Evolutionary conservation across 306 rosid species (phyloP), one percentile per base, ranked within the genome.

Genomic region (Delonix regia): DNA sequence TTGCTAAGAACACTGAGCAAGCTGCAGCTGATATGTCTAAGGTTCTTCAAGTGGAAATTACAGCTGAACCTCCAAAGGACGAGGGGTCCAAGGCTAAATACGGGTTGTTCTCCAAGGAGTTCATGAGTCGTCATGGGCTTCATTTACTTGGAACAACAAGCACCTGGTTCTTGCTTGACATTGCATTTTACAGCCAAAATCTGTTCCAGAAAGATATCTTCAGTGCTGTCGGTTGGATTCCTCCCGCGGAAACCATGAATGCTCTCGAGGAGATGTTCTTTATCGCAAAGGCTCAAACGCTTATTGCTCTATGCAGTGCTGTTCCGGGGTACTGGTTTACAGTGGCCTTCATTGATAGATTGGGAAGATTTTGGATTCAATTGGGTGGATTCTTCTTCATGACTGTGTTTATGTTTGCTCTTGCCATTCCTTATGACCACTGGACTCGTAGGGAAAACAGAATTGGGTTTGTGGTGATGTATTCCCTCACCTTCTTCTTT

Each of bases 281-380:
- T 33, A 89, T 90, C 3, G 88, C 91, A 39, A 87, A 87, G 74
- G 97, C 93, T 28, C 96, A 92, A 56, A 92, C 97, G 0, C 87
- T 92, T 10, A 89, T 92, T 71, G 97, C 97, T 51, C 64, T 92
- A 0, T 89, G 88, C 74, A 85, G 97, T 33, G 87, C 96, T n/a
- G 94, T 93, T 74, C 97, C 96, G 0, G 97, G 96, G 11, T 90
- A 93, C 41, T 90, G 97, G 97, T 89, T 89, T 55, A 89, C 94
- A 0, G 94, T 93, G 57, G 89, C 86, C 7, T 44, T 93, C 7
- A 90, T 93, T 57, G 96, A 93, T 80, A 89, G 5, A 76, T 78
- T 93, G 0, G 96, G 96, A 77, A 85, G 97, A 44, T 93, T 93
- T 75, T 12, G 86, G 0, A 90, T 92, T 64, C 97, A 92, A 3